Percentiles rank a stretch among this genome's conserved stretches.
Evolutionary conservation across 345 rosid species (phyloP).

Genomic region (Dimocarpus longan): DNA sequence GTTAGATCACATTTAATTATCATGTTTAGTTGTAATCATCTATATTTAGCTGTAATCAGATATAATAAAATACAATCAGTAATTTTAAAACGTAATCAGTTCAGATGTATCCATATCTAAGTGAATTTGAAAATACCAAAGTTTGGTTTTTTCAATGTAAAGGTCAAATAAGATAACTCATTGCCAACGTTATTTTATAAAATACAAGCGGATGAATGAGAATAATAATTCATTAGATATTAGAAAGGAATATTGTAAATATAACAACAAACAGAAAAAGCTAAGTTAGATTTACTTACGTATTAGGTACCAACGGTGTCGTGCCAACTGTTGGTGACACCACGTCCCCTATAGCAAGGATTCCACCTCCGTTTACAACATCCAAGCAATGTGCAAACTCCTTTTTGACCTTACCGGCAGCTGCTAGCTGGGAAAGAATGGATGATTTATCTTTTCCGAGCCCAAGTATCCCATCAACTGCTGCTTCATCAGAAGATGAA

Average conservation of each 20-base stretch:
- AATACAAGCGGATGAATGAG: not conserved
- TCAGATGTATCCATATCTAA: too few relatives aligned
- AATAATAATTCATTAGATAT: not conserved
- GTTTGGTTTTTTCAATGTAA: too few relatives aligned
- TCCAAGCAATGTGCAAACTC: conserved; percentile 87
- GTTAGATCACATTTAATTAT: too few relatives aligned
- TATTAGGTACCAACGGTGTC: conserved; percentile 75
- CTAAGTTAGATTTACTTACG: conserved; percentile 51
- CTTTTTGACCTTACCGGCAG: conserved; percentile 59
- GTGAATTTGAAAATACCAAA: too few relatives aligned
- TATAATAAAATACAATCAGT: too few relatives aligned
- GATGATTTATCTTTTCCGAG: conserved; percentile 89
- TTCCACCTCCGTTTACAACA: conserved; percentile 74
- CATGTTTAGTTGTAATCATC: too few relatives aligned
- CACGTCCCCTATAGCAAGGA: conserved; percentile 74
- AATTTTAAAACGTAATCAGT: too few relatives aligned
- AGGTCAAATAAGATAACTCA: too few relatives aligned
- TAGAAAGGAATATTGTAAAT: not conserved
- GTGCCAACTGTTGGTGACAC: conserved; percentile 67
- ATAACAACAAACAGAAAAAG: conserved; percentile 9
- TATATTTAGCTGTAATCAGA: too few relatives aligned
- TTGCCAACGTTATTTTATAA: not conserved
- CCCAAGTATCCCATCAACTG: conserved; percentile 90
- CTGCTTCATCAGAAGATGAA: conserved; percentile 45
- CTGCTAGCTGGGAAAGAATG: conserved; percentile 80